These are phyloP conservation scores for Stephania cephalantha DNA, from an alignment of 164 flowering plant genomes.

Conservation along the genomic window DNA sequence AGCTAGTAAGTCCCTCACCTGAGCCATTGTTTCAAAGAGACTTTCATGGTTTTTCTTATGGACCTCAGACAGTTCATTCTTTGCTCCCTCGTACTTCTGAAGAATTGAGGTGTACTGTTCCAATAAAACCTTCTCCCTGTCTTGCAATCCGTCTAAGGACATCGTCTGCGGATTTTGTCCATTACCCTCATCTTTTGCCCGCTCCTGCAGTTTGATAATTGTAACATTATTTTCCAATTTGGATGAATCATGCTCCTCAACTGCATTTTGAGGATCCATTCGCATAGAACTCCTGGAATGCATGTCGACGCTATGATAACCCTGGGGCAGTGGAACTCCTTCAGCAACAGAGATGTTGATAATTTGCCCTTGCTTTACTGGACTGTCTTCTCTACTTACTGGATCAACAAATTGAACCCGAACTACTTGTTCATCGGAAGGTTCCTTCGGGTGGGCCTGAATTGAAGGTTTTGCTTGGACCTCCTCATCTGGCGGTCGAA, in stretches of 20 bases:
- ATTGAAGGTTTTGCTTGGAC: background rate
- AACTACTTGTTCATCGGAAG: slow-evolving; percentile 8
- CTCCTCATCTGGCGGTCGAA: background rate
- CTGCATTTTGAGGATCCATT: slow-evolving; percentile 5
- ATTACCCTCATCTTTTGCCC: slow-evolving; percentile 19
- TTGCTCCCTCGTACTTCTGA: slow-evolving; percentile 47
- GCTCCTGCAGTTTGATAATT: slow-evolving; percentile 6
- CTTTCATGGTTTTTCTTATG: slow-evolving; percentile 35
- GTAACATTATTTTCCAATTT: slow-evolving; percentile 1
- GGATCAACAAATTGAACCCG: slow-evolving; percentile 4
- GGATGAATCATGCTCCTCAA: slow-evolving; percentile 9
- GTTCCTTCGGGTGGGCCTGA: slow-evolving; percentile 10
- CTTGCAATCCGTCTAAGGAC: slow-evolving; percentile 38
- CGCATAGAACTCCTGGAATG: background rate
- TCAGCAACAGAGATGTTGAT: background rate
- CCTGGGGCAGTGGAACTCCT: background rate
- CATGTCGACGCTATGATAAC: background rate
- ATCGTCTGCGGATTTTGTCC: slow-evolving; percentile 54
- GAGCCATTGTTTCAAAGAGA: slow-evolving; percentile 23
- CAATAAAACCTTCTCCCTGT: slow-evolving; percentile 42
- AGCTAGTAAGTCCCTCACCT: slow-evolving; percentile 34
- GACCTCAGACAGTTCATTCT: slow-evolving; percentile 41
- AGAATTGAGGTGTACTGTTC: slow-evolving; percentile 46
- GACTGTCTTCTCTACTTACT: background rate
- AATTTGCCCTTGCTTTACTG: slow-evolving; percentile 3